Evolutionary conservation across 768 basidiomycete species (phyloP).

Genomic region (Russula virescens): DNA sequence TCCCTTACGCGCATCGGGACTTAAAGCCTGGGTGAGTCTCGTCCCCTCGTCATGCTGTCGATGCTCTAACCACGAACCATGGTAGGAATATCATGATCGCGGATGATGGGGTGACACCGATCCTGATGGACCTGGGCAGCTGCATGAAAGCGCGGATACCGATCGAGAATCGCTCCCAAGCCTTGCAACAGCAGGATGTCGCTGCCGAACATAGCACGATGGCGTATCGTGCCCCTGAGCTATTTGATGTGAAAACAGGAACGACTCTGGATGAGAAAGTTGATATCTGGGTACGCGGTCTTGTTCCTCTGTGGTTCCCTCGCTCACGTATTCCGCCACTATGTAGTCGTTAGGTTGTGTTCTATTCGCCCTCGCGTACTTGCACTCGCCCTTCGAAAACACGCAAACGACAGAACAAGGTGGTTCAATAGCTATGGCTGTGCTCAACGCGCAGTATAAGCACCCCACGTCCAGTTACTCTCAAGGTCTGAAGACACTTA

Average conservation of each 20-base stretch:
- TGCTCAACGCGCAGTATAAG: slow-evolving; percentile 86
- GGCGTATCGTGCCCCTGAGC: slow-evolving; percentile 96
- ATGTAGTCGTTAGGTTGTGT: slow-evolving; percentile 90
- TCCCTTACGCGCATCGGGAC: slow-evolving; percentile 95
- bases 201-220: slow-evolving; percentile 98
- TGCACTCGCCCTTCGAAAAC: slow-evolving; percentile 94
- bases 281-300: slow-evolving; percentile 79
- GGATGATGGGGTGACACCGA: slow-evolving; percentile 76
- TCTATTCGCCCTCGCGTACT: slow-evolving; percentile 89
- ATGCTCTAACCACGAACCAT: not conserved
- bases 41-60: not conserved
- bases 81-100: slow-evolving; percentile 92
- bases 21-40: slow-evolving; percentile 89
- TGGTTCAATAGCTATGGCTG: slow-evolving; percentile 96
- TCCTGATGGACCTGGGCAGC: slow-evolving; percentile 99
- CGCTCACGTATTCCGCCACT: not conserved
- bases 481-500: slow-evolving; percentile 72
- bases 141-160: slow-evolving; percentile 78
- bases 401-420: slow-evolving; percentile 89
- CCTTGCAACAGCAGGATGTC: slow-evolving; percentile 90
- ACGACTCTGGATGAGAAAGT: slow-evolving; percentile 86
- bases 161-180: slow-evolving; percentile 79
- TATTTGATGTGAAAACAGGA: slow-evolving; percentile 96
- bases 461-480: slow-evolving; percentile 86
- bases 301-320: not conserved